Evolutionary conservation across 106 monocot species (phyloP).

Genomic region (Dactylorhiza incarnata): DNA sequence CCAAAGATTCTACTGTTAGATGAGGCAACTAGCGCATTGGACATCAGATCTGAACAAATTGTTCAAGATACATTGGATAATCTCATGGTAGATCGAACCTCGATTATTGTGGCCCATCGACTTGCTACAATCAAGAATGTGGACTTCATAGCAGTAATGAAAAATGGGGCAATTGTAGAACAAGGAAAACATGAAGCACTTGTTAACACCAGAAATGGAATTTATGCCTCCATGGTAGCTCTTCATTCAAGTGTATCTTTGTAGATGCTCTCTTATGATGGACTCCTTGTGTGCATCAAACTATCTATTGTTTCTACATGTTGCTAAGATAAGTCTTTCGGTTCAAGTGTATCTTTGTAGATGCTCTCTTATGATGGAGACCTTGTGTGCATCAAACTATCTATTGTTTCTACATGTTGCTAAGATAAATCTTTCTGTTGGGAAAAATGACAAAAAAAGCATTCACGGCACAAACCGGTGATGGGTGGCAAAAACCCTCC

Average conservation of each 20-base stretch:
- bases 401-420: no score
- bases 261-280: no score
- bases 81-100: slow-evolving; percentile 12
- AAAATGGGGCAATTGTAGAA: slow-evolving; percentile 16
- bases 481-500: no score
- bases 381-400: no score
- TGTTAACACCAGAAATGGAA: slow-evolving; percentile 7
- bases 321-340: no score
- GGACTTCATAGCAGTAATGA: slow-evolving; percentile 14
- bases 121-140: slow-evolving; percentile 19
- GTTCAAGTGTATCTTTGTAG: no score
- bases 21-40: slow-evolving; percentile 6
- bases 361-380: no score
- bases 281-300: no score
- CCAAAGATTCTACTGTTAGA: slow-evolving; percentile 12
- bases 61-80: slow-evolving; percentile 16
- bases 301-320: no score
- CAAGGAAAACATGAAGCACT: slow-evolving; percentile 13
- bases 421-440: no score
- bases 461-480: no score
- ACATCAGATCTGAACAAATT: slow-evolving; percentile 11
- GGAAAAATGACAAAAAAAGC: no score
- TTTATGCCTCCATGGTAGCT: slow-evolving; percentile 19
- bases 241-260: neutral
- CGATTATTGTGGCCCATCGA: slow-evolving; percentile 12